Base-by-base conservation (phyloP, 1,284 basidiomycete genomes). In the Stygiomarasmius scandens region DNA sequence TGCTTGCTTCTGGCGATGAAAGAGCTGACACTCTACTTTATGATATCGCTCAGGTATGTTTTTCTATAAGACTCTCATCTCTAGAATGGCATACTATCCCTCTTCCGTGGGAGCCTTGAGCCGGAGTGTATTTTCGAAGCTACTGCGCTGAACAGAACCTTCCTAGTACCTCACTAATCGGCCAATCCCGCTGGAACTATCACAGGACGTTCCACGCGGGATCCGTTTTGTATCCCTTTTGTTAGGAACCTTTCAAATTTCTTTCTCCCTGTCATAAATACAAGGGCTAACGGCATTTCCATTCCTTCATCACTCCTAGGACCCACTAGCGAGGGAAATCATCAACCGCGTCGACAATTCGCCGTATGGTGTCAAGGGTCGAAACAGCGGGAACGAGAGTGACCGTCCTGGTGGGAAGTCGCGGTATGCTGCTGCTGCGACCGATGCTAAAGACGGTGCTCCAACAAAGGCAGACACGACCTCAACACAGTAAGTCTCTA, bases 331-430 rank as follows among this genome's bases (percentile, higher is more conserved):
- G 6, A 80, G 79, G 58, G 88, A 90, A 63, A 92, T 92, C 61
- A 82, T 92, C 61, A 78, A 78, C 51, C 85, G 90, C 24, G 89
- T 93, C 20, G 87, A 92, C 69, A 80, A 83, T 63, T 88, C 88
- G 12, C 79, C 87, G 0, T 92, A 92, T 68, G 90, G 90, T 44
- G 81, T 83, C 65, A 85, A 84, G 67, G 87, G 87, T 32, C 81
- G 86, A 34, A 74, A 75, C 51, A 69, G 65, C 22, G 66, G 55
- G 19, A 47, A 20, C 48, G 52, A 55, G 1, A 47, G 24, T 49
- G 47, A 49, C 14, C 47, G 47, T 27, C 12, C 47, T 9, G 16
- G 47, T 32, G 29, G 47, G 24, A 49, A 49, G 47, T 49, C 47
- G 47, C 47, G 47, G 2, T 49, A 49, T 27, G 24, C 47, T 5